Evolutionary conservation across 371 early-diverging fungal species (phyloP), one percentile per base, ranked within the genome.

Genomic region (Rhizopus stolonifer): DNA sequence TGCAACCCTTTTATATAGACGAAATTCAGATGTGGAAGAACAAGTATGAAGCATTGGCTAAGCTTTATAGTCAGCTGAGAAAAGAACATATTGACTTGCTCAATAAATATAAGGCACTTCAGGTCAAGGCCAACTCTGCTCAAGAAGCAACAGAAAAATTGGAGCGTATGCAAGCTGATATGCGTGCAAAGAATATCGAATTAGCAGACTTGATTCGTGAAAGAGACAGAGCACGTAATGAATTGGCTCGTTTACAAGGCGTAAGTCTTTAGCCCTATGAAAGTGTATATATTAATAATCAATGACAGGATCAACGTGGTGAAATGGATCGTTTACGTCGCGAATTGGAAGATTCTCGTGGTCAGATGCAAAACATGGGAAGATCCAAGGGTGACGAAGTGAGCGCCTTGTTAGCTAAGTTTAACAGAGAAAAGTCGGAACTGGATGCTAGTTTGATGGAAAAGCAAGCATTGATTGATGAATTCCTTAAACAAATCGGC

Each of bases 31-130:
- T 89, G 70, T 92, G 91, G 90, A 93, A 90, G 77, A 85, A 87
- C 60, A 95, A 93, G 67, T 93, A 93, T 58, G 94, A 93, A 60
- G 89, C 90, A 8, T 69, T 95, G 9, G 92, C 95, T n/a, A 93
- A 92, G 59, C 74, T 96, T 24, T 98, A 98, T 64, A 90, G 95
- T 13, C 93, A 95, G 65, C 77, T 98, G 40, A 87, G 98, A 49
- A 94, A 95, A 66, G 96, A 96, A 58, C 96, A 98, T 70, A 77
- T 98, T 55, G 97, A 94, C 31, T 72, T 97, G 31, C 71, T 97
- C 59, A 84, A 82, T 52, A 93, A 93, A 70, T 94, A 88, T 75
- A 91, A 90, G 60, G 68, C 84, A 33, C 82, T 84, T 6, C 90
- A 90, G 57, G 74, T 89, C 56, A 87, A 90, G 78, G 94, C 88